Percentiles rank a stretch among this genome's conserved stretches.
phyloP scores from a whole-genome alignment of 371 early-diverging fungal genomes.

The Dinochytrium kinnereticum region DNA sequence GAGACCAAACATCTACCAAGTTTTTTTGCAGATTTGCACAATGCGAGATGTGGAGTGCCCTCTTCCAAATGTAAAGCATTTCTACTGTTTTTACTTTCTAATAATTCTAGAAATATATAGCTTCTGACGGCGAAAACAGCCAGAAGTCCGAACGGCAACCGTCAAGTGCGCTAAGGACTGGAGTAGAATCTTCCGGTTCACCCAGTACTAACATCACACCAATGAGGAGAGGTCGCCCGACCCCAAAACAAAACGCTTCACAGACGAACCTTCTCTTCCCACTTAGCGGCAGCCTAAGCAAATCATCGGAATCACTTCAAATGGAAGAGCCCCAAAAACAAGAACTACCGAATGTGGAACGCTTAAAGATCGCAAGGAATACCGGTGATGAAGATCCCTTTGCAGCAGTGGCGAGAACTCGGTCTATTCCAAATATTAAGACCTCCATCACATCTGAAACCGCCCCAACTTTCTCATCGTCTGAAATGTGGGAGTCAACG shows the following conservation, averaged over 20 bases:
- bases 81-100: background rate
- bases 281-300: background rate
- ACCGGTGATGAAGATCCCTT: constrained; percentile 1
- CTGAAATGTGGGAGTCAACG: no score
- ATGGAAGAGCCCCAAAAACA: background rate
- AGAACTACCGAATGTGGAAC: background rate
- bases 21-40: constrained; percentile 66
- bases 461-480: no score
- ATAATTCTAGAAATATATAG: background rate
- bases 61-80: constrained; percentile 38
- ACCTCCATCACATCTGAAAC: no score
- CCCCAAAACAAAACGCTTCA: constrained; percentile 13
- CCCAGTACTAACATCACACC: constrained; percentile 22
- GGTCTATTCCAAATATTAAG: constrained; percentile 30
- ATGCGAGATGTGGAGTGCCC: constrained; percentile 69
- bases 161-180: background rate
- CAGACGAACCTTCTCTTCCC: constrained; percentile 18
- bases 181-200: background rate
- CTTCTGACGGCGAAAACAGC: background rate
- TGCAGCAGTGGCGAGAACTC: background rate
- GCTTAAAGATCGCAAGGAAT: background rate
- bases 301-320: background rate
- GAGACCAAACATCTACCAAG: constrained; percentile 79
- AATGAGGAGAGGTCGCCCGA: constrained; percentile 47
- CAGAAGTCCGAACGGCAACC: background rate